A percentile compares a stretch with the other conserved stretches of the same genome.
Evolutionary conservation across 164 flowering plant species (phyloP).

Genomic region (Houttuynia cordata): DNA sequence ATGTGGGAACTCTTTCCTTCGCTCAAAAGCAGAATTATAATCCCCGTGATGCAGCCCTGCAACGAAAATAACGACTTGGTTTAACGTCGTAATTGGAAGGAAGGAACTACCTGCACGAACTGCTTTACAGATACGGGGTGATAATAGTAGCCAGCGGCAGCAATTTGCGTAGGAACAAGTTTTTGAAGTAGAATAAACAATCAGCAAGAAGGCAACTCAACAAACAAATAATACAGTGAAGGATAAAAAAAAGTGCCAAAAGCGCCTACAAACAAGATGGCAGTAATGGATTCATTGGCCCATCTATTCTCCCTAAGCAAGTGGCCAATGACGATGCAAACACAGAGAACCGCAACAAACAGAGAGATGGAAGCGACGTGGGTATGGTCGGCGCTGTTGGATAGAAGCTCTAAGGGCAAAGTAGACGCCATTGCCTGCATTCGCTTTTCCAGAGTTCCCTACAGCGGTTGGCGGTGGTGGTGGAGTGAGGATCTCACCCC

Average conservation of each 20-base stretch:
- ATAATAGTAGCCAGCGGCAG: too few relatives aligned
- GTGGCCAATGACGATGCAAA: slow-evolving; percentile 55
- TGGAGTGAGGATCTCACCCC: too few relatives aligned
- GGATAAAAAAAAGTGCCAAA: neutral
- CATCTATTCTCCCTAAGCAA: slow-evolving; percentile 57
- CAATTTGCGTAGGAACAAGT: too few relatives aligned
- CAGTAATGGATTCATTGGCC: slow-evolving; percentile 66
- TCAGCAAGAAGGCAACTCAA: too few relatives aligned
- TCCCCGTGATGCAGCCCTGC: slow-evolving; percentile 56
- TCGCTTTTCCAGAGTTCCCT: neutral
- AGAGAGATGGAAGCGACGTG: slow-evolving; percentile 43
- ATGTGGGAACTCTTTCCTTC: slow-evolving; percentile 71
- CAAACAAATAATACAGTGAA: neutral
- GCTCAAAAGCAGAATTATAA: slow-evolving; percentile 42
- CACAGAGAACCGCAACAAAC: slow-evolving; percentile 49
- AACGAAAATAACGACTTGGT: neutral
- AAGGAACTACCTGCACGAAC: too few relatives aligned
- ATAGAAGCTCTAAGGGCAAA: neutral
- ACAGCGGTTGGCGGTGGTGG: too few relatives aligned
- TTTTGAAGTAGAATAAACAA: too few relatives aligned
- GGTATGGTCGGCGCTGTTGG: slow-evolving; percentile 13
- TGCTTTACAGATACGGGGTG: too few relatives aligned
- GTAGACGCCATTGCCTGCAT: neutral
- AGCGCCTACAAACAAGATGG: slow-evolving; percentile 33
- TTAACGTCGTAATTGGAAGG: neutral